Base-by-base conservation (phyloP, 306 rosid genomes). In the Ammopiptanthus mongolicus region DNA sequence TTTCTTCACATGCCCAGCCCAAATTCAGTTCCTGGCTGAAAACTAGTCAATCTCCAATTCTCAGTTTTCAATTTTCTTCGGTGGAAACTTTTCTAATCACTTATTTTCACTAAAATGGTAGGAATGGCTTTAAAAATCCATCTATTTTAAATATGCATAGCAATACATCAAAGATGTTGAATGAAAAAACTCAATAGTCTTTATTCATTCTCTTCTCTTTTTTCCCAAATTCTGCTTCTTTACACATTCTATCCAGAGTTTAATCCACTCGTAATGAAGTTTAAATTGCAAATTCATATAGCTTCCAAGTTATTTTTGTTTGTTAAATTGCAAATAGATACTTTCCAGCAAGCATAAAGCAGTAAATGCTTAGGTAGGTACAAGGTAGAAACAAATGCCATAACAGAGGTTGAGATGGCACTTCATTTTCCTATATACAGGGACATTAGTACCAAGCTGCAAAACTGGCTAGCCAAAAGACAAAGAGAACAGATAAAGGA, bases 321-420 rank as follows among this genome's bases (percentile, higher is more conserved):
- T 64, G 19, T 51, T 69, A 46, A 52, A 71, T 14, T 69, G 67
- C 62, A 21, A 68, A 71, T 10, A 44, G 23, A 81, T 47, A 59
- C 31, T 34, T 64, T 78, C 79, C 28, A 75, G 52, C 55, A 60
- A 25, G 31, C 64, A 65, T 64, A 79, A 69, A 33, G 65, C 81
- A 72, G 73, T 6, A 44, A 57, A 46, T 56, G 68, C 9, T 41
- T 41, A 41, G 14, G n/a, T 18, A 56, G 19, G 25, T 19, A 34
- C 18, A 34, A 67, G 14, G 17, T 34, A 19, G 31, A 51, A 33
- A 51, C 34, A 18, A 31, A 25, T 65, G 25, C 25, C 51, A 29
- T 71, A 64, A 36, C 31, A 71, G 19, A 55, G 62, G 31, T 62
- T 23, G n/a, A 77, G 44, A 71, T 57, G 15, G 55, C 41, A 71